Evolutionary conservation across 192 early-diverging fungal genomes (phyloP).

Genomic region (Umbelopsis sp.): DNA sequence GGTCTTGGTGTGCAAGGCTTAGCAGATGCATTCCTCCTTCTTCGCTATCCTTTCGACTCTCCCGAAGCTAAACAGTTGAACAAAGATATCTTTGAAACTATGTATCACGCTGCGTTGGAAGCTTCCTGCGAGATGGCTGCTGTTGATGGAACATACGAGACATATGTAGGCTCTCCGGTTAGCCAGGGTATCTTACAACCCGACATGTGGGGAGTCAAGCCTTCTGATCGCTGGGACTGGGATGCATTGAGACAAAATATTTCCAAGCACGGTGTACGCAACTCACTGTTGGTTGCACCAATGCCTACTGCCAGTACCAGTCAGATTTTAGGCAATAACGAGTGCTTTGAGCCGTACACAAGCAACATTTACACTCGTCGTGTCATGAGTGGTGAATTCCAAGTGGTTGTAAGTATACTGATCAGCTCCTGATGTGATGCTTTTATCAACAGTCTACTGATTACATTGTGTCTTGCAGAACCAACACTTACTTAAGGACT

Average conservation of each 20-base stretch:
- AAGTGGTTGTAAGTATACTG: constrained; percentile 71
- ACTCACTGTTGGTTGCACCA: constrained; percentile 90
- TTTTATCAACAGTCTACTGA: not conserved
- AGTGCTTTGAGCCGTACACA: constrained; percentile 91
- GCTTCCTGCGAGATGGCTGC: constrained; percentile 88
- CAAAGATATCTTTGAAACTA: constrained; percentile 89
- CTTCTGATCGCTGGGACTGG: constrained; percentile 90
- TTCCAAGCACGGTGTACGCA: constrained; percentile 81
- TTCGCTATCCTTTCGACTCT: constrained; percentile 92
- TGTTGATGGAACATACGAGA: constrained; percentile 74
- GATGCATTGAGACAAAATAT: constrained; percentile 73
- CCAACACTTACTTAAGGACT: constrained; percentile 88
- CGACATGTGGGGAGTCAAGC: constrained; percentile 86
- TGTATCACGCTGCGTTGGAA: constrained; percentile 91
- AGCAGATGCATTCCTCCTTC: constrained; percentile 92
- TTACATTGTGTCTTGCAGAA: constrained; percentile 44
- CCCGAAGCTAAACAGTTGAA: constrained; percentile 81
- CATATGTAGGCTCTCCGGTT: constrained; percentile 84
- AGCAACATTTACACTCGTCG: constrained; percentile 96
- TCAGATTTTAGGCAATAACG: constrained; percentile 97
- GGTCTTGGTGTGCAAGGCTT: constrained; percentile 94
- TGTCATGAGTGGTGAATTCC: constrained; percentile 95
- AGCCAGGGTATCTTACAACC: constrained; percentile 87
- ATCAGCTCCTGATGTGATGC: too few species aligned
- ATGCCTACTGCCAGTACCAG: constrained; percentile 97